These are phyloP conservation scores for Salix suchowensis DNA, from an alignment of 345 rosid genomes.

Conservation along the genomic window DNA sequence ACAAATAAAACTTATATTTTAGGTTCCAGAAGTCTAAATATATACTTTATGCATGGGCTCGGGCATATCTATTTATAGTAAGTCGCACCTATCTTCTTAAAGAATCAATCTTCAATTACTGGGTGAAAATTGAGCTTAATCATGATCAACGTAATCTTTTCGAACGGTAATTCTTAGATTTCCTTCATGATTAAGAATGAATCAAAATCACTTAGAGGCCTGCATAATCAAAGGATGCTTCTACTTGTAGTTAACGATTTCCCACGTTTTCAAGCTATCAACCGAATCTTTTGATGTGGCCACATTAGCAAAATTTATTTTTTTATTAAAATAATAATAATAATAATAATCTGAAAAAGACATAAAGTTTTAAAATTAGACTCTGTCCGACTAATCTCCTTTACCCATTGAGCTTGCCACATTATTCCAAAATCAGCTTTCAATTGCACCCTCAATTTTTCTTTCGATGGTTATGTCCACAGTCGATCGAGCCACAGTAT, in stretches of 20 bases:
- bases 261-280: slow-evolving; percentile 55
- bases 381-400: slow-evolving; percentile 13
- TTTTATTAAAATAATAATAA: background rate
- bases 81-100: background rate
- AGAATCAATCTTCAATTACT: too few relatives aligned
- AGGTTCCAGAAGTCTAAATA: background rate
- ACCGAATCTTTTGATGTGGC: slow-evolving; percentile 51
- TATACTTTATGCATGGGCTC: background rate
- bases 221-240: slow-evolving; percentile 38
- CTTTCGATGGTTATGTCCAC: background rate
- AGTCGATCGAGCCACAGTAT: background rate
- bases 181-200: background rate
- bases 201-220: slow-evolving; percentile 6
- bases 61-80: background rate
- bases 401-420: slow-evolving; percentile 18
- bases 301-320: background rate
- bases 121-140: background rate
- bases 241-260: slow-evolving; percentile 72
- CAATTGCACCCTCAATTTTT: background rate
- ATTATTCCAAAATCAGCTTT: slow-evolving; percentile 22
- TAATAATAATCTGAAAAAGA: slow-evolving; percentile 30
- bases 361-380: slow-evolving; percentile 29
- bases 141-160: background rate
- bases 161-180: background rate
- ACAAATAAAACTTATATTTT: background rate